Percentiles rank a stretch among this genome's conserved stretches.
These are phyloP conservation scores for Metarhizium sp. DNA, from an alignment of 2,329 filamentous ascomycete genomes.

Conservation along the genomic window DNA sequence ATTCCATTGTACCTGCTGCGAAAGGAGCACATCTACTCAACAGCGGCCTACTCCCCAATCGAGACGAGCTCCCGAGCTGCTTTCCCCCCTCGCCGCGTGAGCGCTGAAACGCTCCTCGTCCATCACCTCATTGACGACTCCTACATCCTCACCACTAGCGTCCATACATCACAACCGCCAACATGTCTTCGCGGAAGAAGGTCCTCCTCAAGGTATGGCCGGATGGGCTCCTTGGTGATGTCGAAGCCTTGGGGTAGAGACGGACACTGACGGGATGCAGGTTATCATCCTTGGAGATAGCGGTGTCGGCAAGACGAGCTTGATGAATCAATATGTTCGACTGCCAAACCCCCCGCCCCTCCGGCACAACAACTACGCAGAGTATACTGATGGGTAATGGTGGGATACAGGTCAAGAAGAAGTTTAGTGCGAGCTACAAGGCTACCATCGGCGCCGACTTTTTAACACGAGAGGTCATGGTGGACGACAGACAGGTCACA, in stretches of 20 bases:
- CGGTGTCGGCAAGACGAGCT: slow-evolving; percentile 96
- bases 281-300: slow-evolving; percentile 99
- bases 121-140: slow-evolving; percentile 10
- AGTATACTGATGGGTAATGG: slow-evolving; percentile 6
- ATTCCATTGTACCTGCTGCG: slow-evolving; percentile 2
- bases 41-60: not conserved
- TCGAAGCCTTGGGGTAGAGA: not conserved
- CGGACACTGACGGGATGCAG: slow-evolving; percentile 34
- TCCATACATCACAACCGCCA: slow-evolving; percentile 15
- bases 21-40: not conserved
- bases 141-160: not conserved
- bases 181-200: slow-evolving; percentile 80
- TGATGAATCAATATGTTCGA: slow-evolving; percentile 99
- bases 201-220: slow-evolving; percentile 70
- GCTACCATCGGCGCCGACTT: slow-evolving; percentile 98
- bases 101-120: slow-evolving; percentile 1
- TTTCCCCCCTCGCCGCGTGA: not conserved
- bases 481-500: slow-evolving; percentile 93
- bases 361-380: not conserved
- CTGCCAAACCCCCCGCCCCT: slow-evolving; percentile 8
- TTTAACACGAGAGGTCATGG: slow-evolving; percentile 92
- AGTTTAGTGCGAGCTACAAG: slow-evolving; percentile 99
- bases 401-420: slow-evolving; percentile 84
- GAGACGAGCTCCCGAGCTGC: not conserved
- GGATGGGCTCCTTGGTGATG: not conserved